phyloP scores from a whole-genome alignment of 495 filamentous ascomycete genomes.

The Penicillium alfredii region DNA sequence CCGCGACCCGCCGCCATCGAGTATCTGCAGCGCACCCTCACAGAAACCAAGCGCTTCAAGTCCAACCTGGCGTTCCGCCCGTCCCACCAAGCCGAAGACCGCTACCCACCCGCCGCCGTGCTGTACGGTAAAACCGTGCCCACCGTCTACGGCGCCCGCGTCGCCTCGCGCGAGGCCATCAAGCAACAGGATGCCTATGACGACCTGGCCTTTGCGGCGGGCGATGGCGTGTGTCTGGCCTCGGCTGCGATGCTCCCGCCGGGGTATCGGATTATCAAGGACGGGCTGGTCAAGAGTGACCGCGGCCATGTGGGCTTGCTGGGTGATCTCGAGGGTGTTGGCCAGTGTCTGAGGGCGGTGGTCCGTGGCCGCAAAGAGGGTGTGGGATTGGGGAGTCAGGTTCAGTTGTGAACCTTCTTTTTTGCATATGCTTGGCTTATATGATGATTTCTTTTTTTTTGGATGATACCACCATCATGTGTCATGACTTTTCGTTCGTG shows the following conservation, averaged over 20 bases:
- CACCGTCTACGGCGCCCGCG: conserved; percentile 73
- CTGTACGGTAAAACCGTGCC: conserved; percentile 84
- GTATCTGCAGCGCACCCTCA: conserved; percentile 75
- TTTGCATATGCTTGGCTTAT: not conserved
- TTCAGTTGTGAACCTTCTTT: not conserved
- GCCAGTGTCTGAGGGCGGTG: conserved; percentile 63
- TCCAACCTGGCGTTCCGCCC: conserved; percentile 58
- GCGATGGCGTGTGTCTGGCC: conserved; percentile 87
- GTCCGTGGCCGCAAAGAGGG: conserved; percentile 60
- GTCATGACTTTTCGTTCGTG: conserved; percentile 7
- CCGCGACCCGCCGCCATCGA: conserved; percentile 49
- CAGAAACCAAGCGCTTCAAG: conserved; percentile 67
- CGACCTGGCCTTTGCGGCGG: conserved; percentile 76
- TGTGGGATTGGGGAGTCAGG: conserved; percentile 51
- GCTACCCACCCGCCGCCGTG: conserved; percentile 77
- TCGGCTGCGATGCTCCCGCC: conserved; percentile 77
- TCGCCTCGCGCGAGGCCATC: conserved; percentile 62
- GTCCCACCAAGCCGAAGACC: conserved; percentile 53
- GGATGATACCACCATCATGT: conserved; percentile 17
- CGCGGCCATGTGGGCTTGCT: conserved; percentile 80
- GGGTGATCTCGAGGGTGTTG: conserved; percentile 79
- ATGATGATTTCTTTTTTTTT: conserved; percentile 2
- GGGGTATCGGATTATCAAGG: conserved; percentile 66
- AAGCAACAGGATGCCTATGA: conserved; percentile 76
- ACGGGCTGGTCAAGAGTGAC: conserved; percentile 71